Evolutionary conservation across 495 filamentous ascomycete genomes (phyloP).

Genomic region (Baudoinia panamericana): DNA sequence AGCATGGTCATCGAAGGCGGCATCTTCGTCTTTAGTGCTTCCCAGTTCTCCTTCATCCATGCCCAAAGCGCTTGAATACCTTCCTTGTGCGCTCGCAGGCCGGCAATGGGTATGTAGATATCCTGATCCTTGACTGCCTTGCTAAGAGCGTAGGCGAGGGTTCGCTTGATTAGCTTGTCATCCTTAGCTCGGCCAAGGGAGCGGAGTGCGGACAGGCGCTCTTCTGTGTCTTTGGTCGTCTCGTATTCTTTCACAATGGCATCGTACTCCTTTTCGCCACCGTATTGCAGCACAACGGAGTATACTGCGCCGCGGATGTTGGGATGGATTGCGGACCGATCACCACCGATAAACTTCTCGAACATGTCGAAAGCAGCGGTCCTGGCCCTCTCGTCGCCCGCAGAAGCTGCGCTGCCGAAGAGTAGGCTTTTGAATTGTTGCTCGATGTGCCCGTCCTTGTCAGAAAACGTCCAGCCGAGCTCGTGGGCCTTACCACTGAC

Average conservation of each 20-base stretch:
- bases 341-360: constrained; percentile 51
- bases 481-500: constrained; percentile 65
- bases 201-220: constrained; percentile 90
- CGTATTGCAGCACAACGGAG: constrained; percentile 56
- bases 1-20: constrained; percentile 77
- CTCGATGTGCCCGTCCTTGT: constrained; percentile 71
- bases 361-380: constrained; percentile 61
- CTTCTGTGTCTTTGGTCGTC: constrained; percentile 75
- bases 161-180: constrained; percentile 66
- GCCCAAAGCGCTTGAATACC: constrained; percentile 70
- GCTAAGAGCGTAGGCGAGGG: constrained; percentile 59
- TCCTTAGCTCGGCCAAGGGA: constrained; percentile 67
- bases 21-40: constrained; percentile 58
- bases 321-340: constrained; percentile 55
- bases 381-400: constrained; percentile 49
- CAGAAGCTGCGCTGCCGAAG: constrained; percentile 52
- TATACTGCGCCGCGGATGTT: constrained; percentile 61
- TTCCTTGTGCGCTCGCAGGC: constrained; percentile 60
- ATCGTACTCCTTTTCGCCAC: constrained; percentile 67
- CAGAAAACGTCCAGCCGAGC: constrained; percentile 76
- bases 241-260: constrained; percentile 68
- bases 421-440: constrained; percentile 73
- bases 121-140: constrained; percentile 91
- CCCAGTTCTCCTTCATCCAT: constrained; percentile 84
- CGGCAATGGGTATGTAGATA: constrained; percentile 74